These are phyloP conservation scores for Ogataea allantospora DNA, from an alignment of 805 yeast genomes.

Conservation along the genomic window DNA sequence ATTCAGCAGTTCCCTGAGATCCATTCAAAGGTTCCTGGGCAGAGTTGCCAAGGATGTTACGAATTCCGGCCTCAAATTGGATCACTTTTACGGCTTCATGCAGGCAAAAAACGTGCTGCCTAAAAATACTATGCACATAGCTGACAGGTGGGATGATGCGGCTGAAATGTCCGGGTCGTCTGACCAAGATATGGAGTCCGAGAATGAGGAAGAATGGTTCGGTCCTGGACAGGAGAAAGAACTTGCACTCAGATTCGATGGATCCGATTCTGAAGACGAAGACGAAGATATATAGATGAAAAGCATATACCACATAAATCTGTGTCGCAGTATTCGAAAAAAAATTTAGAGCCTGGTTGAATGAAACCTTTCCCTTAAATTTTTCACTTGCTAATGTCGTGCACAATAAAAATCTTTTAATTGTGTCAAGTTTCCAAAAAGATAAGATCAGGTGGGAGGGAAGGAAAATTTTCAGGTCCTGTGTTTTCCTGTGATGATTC, in stretches of 20 bases:
- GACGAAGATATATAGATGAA: neutral
- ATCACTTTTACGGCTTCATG: constrained; percentile 54
- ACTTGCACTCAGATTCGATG: constrained; percentile 33
- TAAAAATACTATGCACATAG: neutral
- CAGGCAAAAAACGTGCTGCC: constrained; percentile 16
- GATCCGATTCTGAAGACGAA: constrained; percentile 33
- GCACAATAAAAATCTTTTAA: neutral
- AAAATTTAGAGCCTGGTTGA: neutral
- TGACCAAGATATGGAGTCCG: constrained; percentile 32
- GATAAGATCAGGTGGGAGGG: neutral
- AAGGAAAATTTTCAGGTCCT: neutral
- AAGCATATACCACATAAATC: neutral
- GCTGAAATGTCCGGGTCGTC: constrained; percentile 24
- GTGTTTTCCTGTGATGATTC: constrained; percentile 10
- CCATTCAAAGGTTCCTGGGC: constrained; percentile 71
- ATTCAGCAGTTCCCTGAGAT: constrained; percentile 62
- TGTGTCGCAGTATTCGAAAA: neutral
- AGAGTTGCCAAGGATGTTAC: constrained; percentile 76
- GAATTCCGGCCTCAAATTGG: constrained; percentile 49
- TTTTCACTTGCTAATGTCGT: neutral
- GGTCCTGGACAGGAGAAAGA: constrained; percentile 33
- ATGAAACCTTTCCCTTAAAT: neutral
- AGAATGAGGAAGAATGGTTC: constrained; percentile 34
- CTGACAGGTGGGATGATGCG: too few species aligned
- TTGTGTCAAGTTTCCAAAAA: neutral